These are phyloP conservation scores for Metarhizium humberi DNA, from an alignment of 2,329 filamentous ascomycete genomes.

Conservation along the genomic window DNA sequence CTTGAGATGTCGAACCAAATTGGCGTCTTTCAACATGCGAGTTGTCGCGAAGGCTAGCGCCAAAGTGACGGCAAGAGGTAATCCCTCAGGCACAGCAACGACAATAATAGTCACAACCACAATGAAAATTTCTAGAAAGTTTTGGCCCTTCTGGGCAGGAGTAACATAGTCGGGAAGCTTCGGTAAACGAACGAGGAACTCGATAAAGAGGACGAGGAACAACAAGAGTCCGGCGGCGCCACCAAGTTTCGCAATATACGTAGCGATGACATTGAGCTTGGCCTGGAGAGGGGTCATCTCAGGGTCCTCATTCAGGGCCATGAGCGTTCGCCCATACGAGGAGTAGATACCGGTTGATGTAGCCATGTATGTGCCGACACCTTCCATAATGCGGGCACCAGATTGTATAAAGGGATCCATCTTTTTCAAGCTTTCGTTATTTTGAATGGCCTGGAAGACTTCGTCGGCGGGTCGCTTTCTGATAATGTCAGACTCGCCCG, in stretches of 20 bases:
- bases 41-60: constrained; percentile 70
- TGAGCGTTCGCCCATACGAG: constrained; percentile 66
- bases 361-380: constrained; percentile 64
- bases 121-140: constrained; percentile 68
- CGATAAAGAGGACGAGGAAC: constrained; percentile 78
- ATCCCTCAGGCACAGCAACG: constrained; percentile 68
- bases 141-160: constrained; percentile 67
- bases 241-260: constrained; percentile 69
- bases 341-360: constrained; percentile 67
- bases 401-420: constrained; percentile 82
- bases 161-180: constrained; percentile 35
- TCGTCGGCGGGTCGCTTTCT: constrained; percentile 59
- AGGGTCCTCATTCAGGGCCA: constrained; percentile 63
- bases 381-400: constrained; percentile 68
- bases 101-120: constrained; percentile 73
- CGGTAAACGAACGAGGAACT: constrained; percentile 65
- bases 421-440: constrained; percentile 56
- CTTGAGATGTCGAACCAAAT: constrained; percentile 65
- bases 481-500: constrained; percentile 70
- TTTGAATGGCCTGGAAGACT: constrained; percentile 60
- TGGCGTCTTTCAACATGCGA: constrained; percentile 69
- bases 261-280: constrained; percentile 65
- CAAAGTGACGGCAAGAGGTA: constrained; percentile 69
- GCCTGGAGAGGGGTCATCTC: constrained; percentile 70
- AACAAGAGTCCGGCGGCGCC: constrained; percentile 69